A percentile compares a stretch with the other conserved stretches of the same genome.
Evolutionary conservation across 1,284 basidiomycete species (phyloP).

Genomic region (Anthracocystis panici-leucophaei): DNA sequence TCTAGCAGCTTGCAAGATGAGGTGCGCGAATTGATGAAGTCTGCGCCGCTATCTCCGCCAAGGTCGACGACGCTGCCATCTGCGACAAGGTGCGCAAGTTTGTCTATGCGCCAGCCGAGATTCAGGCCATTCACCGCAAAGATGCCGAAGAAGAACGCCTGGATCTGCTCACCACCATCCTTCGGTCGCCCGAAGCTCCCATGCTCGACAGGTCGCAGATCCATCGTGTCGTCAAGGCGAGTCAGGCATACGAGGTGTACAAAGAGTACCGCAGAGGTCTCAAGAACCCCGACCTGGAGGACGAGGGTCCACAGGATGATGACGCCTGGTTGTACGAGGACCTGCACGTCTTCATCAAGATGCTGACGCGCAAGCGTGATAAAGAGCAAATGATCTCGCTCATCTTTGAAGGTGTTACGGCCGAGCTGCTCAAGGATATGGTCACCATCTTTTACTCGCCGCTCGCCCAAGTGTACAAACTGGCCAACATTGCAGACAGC

Average conservation of each 20-base stretch:
- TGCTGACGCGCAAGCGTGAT: slow-evolving; percentile 77
- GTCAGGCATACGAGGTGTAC: slow-evolving; percentile 64
- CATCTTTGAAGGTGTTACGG: slow-evolving; percentile 95
- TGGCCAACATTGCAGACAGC: slow-evolving; percentile 95
- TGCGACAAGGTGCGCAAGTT: slow-evolving; percentile 89
- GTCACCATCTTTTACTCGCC: slow-evolving; percentile 99
- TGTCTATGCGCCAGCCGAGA: slow-evolving; percentile 86
- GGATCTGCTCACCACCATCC: slow-evolving; percentile 83
- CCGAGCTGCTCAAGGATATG: slow-evolving; percentile 96
- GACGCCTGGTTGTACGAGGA: slow-evolving; percentile 69
- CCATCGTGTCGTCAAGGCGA: slow-evolving; percentile 63
- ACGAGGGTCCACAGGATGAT: slow-evolving; percentile 74
- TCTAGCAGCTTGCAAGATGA: slow-evolving; percentile 90
- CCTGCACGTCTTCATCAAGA: slow-evolving; percentile 64
- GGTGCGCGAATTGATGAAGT: slow-evolving; percentile 84
- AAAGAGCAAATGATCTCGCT: slow-evolving; percentile 92
- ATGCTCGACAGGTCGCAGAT: slow-evolving; percentile 59
- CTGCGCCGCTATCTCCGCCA: slow-evolving; percentile 84
- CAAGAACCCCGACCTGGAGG: slow-evolving; percentile 70
- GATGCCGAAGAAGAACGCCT: slow-evolving; percentile 76
- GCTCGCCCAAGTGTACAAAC: slow-evolving; percentile 96
- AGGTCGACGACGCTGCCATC: slow-evolving; percentile 86
- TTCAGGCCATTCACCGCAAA: slow-evolving; percentile 76
- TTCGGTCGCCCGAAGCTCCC: slow-evolving; percentile 84
- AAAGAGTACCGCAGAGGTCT: slow-evolving; percentile 59